Evolutionary conservation across 805 yeast species (phyloP), one percentile per base, ranked within the genome.

Genomic region (Middelhovenomyces tepae): DNA sequence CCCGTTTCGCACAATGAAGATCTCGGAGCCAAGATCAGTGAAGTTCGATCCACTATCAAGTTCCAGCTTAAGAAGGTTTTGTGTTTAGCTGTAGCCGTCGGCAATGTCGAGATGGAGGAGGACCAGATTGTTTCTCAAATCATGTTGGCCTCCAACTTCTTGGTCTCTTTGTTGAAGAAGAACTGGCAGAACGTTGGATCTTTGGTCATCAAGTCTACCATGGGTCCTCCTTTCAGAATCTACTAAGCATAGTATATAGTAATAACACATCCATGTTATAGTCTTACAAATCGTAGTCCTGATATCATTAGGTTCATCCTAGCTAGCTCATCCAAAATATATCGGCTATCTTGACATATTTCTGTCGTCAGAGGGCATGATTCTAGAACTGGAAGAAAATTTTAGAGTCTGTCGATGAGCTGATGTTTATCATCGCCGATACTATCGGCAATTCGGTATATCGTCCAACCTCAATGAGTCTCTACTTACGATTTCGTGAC

Each of bases 171-270:
- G 71, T 78, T 91, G 69, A 91, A 91, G 95, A 91, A 91, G 89
- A 85, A 91, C 95, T 91, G 99, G 99, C 99, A 91, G 79, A 91
- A 91, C 73, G 96, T 91, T 65, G 98, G 98, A 61, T 91, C 98
- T 63, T 75, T 91, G 69, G 96, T 87, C 65, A 80, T 91, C 76
- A 91, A 91, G 78, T 85, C 95, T 48, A 77, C 97, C 70, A 91
- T 91, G 99, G 98, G 99, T 74, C 98, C 97, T 67, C 82, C 97
- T 65, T 85, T 78, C 93, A 87, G 97, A 82, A 79, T 91, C 68
- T 91, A 91, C 91, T 91, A 87, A 72, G 7, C n/a, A n/a, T n/a
- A n/a, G n/a, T n/a, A 62, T 27, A 15, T 27, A 16, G n/a, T n/a
- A n/a, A n/a, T n/a, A n/a, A n/a, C n/a, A n/a, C n/a, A n/a, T n/a